These are phyloP conservation scores for Brassica cretica DNA, from an alignment of 345 rosid species.

Conservation along the genomic window DNA sequence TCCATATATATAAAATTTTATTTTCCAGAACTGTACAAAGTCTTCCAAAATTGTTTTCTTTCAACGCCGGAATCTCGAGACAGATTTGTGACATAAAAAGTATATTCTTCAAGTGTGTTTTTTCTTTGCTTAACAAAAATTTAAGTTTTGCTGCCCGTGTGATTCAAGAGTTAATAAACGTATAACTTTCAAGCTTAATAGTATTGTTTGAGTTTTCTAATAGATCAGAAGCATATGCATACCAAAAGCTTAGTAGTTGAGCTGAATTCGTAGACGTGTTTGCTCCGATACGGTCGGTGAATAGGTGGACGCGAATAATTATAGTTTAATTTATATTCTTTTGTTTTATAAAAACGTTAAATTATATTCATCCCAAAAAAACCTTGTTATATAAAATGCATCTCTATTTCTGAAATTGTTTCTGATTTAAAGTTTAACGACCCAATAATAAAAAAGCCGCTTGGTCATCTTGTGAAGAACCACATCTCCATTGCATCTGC, in stretches of 20 bases:
- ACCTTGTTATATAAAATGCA: too few species aligned
- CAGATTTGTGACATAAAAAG: background rate
- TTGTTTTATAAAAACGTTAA: background rate
- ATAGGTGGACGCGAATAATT: background rate
- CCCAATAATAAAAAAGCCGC: too few species aligned
- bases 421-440: too few species aligned
- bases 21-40: background rate
- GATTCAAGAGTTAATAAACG: background rate
- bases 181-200: background rate
- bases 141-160: too few species aligned
- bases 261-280: background rate
- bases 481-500: too few species aligned
- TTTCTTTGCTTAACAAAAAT: too few species aligned
- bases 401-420: too few species aligned
- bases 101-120: background rate
- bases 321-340: background rate
- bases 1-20: background rate
- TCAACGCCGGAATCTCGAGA: background rate
- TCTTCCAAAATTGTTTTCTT: background rate
- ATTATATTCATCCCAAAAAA: too few species aligned
- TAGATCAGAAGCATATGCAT: background rate
- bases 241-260: background rate
- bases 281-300: background rate
- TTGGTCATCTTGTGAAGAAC: too few species aligned
- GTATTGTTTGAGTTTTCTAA: background rate